Base-by-base conservation (phyloP, 108 stramenopile genomes). In the Cyclotella baltica region DNA sequence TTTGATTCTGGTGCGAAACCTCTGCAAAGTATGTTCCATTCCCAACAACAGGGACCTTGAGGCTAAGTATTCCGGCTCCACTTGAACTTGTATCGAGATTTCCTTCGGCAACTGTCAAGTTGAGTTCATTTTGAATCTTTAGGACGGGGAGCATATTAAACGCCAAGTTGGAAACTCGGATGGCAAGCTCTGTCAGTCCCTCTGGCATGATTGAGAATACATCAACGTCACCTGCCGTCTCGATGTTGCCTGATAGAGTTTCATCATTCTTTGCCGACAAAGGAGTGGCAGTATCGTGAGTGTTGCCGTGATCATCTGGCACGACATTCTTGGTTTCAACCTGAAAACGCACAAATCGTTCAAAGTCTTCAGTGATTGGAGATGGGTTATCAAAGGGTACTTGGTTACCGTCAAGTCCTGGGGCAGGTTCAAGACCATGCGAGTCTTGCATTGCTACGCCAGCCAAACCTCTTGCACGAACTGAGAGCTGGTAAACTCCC, bases 301-400 rank as follows among this genome's bases (percentile, higher is more conserved):
- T 52, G 20, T 52, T 52, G n/a, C 51, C 51, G 20, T 52, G 51
- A 52, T 52, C n/a, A 52, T 52, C 51, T 52, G 51, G 20, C n/a
- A 52, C 51, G n/a, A 52, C 51, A 52, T 20, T 20, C 20, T 19
- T 20, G 9, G 51, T 52, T 19, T 52, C 51, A 4, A 52, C n/a
- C n/a, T 52, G 51, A 19, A 52, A 52, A 19, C n/a, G 51, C 10
- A 52, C 51, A 52, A 52, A 52, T 16, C 51, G 10, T 19, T 52
- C 51, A 52, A 52, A 52, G n/a, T 52, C 51, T 20, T 52, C 51
- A n/a, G 19, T 4, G 15, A 52, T 19, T 4, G n/a, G n/a, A 20
- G 51, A 52, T 52, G 51, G 51, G 20, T 16, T 8, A 20, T 4
- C n/a, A 52, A 52, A 20, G 4, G 19, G n/a, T 19, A 52, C 20